Evolutionary conservation across 306 rosid species (phyloP).

Genomic region (Quercus cerris): DNA sequence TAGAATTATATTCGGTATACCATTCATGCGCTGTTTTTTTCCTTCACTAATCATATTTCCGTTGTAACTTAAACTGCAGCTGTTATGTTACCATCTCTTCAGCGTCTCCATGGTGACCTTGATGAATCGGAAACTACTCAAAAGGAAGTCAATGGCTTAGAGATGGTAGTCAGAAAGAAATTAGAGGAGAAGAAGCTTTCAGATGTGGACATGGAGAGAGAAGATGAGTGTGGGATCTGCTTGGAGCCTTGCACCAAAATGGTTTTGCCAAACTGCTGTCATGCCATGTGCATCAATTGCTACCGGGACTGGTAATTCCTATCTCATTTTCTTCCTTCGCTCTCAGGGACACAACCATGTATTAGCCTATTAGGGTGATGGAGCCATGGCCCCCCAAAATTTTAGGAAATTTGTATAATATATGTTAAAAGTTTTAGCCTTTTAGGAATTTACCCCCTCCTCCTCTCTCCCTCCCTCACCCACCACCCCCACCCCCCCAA

Average conservation of each 20-base stretch:
- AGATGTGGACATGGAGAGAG: constrained; percentile 52
- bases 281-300: constrained; percentile 84
- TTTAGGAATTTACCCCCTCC: too few species aligned
- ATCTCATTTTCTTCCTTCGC: not conserved
- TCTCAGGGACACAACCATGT: too few species aligned
- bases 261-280: constrained; percentile 77
- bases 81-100: constrained; percentile 73
- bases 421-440: too few species aligned
- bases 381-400: too few species aligned
- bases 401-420: too few species aligned
- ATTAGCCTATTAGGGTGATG: too few species aligned
- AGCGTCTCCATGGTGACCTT: constrained; percentile 47
- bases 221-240: constrained; percentile 84
- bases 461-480: too few species aligned
- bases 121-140: constrained; percentile 24
- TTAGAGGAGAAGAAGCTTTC: constrained; percentile 30
- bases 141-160: constrained; percentile 31
- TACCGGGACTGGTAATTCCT: constrained; percentile 59
- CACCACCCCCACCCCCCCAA: too few species aligned
- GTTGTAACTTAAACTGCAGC: constrained; percentile 38
- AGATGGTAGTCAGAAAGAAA: constrained; percentile 25
- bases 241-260: constrained; percentile 68
- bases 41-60: not conserved
- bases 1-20: not conserved
- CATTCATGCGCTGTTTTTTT: not conserved